A percentile compares a stretch with the other conserved stretches of the same genome.
Conservation (phyloP, 73 alveolate species). For the Effrenium voratum region DNA sequence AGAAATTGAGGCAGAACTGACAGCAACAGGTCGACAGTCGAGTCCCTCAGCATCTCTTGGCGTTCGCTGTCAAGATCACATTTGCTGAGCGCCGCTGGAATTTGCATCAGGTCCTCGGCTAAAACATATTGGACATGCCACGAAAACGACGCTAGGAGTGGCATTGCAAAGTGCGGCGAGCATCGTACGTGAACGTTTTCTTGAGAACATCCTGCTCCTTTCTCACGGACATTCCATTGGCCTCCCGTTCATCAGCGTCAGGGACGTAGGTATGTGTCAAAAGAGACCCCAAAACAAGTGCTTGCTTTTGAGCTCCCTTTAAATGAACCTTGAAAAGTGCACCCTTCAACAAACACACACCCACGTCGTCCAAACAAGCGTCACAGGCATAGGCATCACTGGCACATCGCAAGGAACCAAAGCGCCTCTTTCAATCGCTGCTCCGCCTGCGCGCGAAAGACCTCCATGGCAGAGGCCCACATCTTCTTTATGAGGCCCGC, state of each 20-base stretch:
- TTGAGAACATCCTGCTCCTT: slow-evolving; percentile 30
- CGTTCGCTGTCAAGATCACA: slow-evolving; percentile 22
- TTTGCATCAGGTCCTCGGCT: slow-evolving; percentile 59
- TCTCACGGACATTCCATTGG: neutral
- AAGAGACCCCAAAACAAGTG: no score
- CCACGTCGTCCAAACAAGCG: no score
- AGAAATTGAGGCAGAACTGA: no score
- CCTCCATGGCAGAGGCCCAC: slow-evolving; percentile 77
- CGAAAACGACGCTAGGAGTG: no score
- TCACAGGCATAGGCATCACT: no score
- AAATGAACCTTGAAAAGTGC: no score
- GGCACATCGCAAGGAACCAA: neutral
- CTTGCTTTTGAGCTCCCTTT: no score
- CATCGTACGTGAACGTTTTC: slow-evolving; percentile 23
- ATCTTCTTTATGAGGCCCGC: slow-evolving; percentile 54
- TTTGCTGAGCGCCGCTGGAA: slow-evolving; percentile 27
- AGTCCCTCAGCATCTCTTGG: slow-evolving; percentile 44
- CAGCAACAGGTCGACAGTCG: neutral
- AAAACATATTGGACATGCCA: no score
- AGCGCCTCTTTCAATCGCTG: slow-evolving; percentile 1
- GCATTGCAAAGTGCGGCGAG: no score
- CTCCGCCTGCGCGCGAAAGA: slow-evolving; percentile 34
- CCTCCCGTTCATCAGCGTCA: no score
- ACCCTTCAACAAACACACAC: no score
- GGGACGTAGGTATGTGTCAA: no score